Conservation (phyloP, 306 rosid species). For the Arachis hypogaea region DNA sequence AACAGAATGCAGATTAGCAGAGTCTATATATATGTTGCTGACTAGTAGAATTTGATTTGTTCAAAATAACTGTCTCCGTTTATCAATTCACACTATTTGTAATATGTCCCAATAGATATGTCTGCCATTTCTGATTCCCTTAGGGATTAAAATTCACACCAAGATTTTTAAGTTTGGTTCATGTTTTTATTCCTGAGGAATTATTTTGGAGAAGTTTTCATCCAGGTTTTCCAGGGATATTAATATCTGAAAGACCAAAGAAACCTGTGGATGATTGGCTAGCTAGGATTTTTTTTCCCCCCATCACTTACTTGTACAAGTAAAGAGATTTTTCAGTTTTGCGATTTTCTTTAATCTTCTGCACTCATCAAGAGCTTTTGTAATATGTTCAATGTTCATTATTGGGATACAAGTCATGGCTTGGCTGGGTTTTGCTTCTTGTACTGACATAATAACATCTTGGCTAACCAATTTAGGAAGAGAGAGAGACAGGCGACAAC, state of each 20-base stretch:
- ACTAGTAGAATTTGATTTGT: slow-evolving; percentile 16
- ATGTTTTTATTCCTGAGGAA: neutral
- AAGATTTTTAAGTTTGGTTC: slow-evolving; percentile 10
- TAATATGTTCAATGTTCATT: slow-evolving; percentile 26
- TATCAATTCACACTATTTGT: neutral
- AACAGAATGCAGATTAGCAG: slow-evolving; percentile 5
- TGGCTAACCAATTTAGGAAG: slow-evolving; percentile 59
- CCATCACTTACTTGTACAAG: neutral
- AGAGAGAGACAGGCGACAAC: slow-evolving; percentile 48
- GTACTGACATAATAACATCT: slow-evolving; percentile 8
- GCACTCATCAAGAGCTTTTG: slow-evolving; percentile 24
- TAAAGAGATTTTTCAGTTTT: slow-evolving; percentile 3
- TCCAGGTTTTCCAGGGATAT: slow-evolving; percentile 10
- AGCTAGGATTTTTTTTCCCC: neutral
- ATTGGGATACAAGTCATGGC: slow-evolving; percentile 12
- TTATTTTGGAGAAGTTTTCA: neutral
- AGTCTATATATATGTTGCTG: neutral
- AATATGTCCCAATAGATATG: neutral
- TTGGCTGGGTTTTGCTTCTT: neutral
- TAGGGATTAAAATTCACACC: neutral
- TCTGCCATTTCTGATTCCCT: slow-evolving; percentile 17
- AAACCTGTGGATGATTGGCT: slow-evolving; percentile 7
- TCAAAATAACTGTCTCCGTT: slow-evolving; percentile 6
- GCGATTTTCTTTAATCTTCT: neutral
- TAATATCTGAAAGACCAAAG: slow-evolving; percentile 18